A percentile compares a stretch with the other conserved stretches of the same genome.
These are phyloP conservation scores for Porodaedalea pini DNA, from an alignment of 1,284 basidiomycete species.

Conservation along the genomic window DNA sequence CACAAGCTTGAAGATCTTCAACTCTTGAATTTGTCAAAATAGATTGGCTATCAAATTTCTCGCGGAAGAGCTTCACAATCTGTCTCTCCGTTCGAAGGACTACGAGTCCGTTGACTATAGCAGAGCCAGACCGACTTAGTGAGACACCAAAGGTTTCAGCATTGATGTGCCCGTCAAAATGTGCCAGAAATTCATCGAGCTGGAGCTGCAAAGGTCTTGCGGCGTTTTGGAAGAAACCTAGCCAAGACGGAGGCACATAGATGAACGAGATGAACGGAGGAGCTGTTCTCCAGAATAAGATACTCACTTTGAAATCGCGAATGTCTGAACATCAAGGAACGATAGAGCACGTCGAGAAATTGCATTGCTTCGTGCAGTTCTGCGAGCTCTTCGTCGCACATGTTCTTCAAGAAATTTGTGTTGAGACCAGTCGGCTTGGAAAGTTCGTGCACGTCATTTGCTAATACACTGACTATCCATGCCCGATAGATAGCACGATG, in stretches of 20 bases:
- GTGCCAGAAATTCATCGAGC: neutral
- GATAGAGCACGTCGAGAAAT: slow-evolving; percentile 10
- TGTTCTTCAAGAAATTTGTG: neutral
- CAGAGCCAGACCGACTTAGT: neutral
- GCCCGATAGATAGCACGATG: slow-evolving; percentile 12
- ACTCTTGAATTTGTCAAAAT: slow-evolving; percentile 1
- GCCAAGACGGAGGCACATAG: neutral
- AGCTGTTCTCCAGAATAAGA: neutral
- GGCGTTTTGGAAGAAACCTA: no score
- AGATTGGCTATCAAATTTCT: slow-evolving; percentile 1
- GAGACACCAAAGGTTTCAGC: neutral
- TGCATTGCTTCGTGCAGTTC: neutral
- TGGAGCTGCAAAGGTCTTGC: neutral
- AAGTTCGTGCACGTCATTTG: neutral
- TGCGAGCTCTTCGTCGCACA: slow-evolving; percentile 3
- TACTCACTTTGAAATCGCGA: neutral
- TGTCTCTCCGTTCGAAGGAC: neutral
- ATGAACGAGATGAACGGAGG: neutral
- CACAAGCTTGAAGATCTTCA: slow-evolving; percentile 9
- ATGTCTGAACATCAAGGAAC: neutral
- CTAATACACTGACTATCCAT: slow-evolving; percentile 6
- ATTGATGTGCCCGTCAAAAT: neutral
- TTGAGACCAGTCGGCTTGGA: neutral
- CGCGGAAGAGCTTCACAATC: neutral
- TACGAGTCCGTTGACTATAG: neutral